Conservation (phyloP, 768 basidiomycete species). For the Amylocystis lapponica region DNA sequence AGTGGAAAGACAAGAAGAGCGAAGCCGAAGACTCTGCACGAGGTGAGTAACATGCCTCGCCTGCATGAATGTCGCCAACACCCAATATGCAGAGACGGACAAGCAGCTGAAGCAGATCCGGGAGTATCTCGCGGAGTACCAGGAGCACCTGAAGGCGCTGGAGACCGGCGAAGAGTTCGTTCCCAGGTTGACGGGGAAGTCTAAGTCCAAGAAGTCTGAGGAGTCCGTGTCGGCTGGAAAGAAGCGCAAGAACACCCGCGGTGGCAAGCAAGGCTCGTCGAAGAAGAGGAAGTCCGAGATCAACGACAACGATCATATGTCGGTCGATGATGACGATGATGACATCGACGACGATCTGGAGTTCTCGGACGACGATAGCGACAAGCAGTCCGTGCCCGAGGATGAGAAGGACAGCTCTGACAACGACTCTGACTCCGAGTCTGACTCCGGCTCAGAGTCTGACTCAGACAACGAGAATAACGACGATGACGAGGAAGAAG, state of each 20-base stretch:
- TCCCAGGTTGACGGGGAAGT: constrained; percentile 34
- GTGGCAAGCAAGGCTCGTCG: constrained; percentile 34
- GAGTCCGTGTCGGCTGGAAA: constrained; percentile 27
- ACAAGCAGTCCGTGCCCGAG: constrained; percentile 13
- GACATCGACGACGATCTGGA: constrained; percentile 21
- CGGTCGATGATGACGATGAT: constrained; percentile 29
- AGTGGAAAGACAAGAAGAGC: constrained; percentile 37
- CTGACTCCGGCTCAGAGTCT: constrained; percentile 4
- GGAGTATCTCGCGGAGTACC: constrained; percentile 32
- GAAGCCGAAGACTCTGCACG: constrained; percentile 35
- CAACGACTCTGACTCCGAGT: constrained; percentile 9
- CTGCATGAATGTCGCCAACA: not conserved
- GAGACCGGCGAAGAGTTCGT: constrained; percentile 39
- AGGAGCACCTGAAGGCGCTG: constrained; percentile 42
- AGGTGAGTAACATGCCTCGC: constrained; percentile 26
- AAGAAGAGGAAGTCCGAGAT: constrained; percentile 36
- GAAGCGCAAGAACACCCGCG: constrained; percentile 45
- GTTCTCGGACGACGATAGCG: constrained; percentile 17
- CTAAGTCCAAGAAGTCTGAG: constrained; percentile 9
- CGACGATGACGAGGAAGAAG: constrained; percentile 28
- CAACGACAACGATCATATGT: constrained; percentile 12
- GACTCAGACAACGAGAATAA: constrained; percentile 20
- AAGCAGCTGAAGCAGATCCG: constrained; percentile 34
- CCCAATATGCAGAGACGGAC: constrained; percentile 31
- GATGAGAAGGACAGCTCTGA: constrained; percentile 18